Base-by-base conservation (phyloP, 805 yeast species). In the Tetrapisispora iriomotensis region DNA sequence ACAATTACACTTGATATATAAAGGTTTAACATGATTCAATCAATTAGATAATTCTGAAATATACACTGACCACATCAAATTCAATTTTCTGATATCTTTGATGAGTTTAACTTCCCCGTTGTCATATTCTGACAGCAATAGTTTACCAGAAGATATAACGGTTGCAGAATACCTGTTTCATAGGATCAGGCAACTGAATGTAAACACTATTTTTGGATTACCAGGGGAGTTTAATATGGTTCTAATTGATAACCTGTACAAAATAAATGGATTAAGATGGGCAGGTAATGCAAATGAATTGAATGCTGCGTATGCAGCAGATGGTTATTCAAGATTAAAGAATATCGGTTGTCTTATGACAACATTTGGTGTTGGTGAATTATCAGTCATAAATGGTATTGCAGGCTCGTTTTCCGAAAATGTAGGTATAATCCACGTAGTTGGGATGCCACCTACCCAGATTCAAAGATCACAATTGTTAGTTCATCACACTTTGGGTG, bases 281-380 rank as follows among this genome's bases (percentile, higher is more conserved):
- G 72, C 83, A 31, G 94, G 94, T 22, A 74, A 77, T 48, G 82
- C 95, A 58, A 88, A 88, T 55, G 96, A 87, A 64, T 71, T 88
- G 49, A 88, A 87, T 51, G 83, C 94, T 2, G 88, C 94, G 4
- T 87, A 87, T 60, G 82, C 94, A 9, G 87, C 88, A 8, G 95
- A 87, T 57, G 96, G 95, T 6, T 88, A 85, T 52, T 75, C 92
- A 15, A 69, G 87, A 46, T 41, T 65, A 36, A 65, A 64, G 41
- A 47, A 56, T 5, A 44, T 66, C 8, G 66, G 65, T 15, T 65
- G 61, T 20, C 41, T 65, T 8, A 48, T 65, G 24, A 65, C 70
- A 0, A 87, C 96, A 5, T 83, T 71, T 60, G 96, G 95, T 26
- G 96, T 88, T 15, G 96, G 96, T 33, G 95, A 86, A 59, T 67